Percentiles rank a stretch among this genome's conserved stretches.
phyloP scores from a whole-genome alignment of 2,329 filamentous ascomycete genomes.

The Metarhizium rileyi region DNA sequence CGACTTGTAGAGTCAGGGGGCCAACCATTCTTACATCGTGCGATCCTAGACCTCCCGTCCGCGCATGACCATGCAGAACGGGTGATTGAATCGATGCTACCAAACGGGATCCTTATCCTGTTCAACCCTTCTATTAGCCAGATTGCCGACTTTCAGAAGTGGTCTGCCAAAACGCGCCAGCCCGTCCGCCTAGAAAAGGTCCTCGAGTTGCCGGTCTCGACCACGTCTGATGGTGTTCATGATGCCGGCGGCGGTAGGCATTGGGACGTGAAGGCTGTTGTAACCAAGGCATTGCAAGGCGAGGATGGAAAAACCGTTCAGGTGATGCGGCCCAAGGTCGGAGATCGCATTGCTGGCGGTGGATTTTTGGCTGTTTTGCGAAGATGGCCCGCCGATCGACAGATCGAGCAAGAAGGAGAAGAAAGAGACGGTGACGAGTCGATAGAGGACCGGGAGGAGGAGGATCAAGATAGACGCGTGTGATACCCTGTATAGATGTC shows the following conservation, averaged over 20 bases:
- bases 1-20: slow-evolving; percentile 33
- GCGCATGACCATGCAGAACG: slow-evolving; percentile 38
- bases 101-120: slow-evolving; percentile 55
- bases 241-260: slow-evolving; percentile 42
- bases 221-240: slow-evolving; percentile 30
- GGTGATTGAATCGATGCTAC: slow-evolving; percentile 48
- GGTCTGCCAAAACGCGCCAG: slow-evolving; percentile 41
- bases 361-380: slow-evolving; percentile 31
- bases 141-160: slow-evolving; percentile 49
- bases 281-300: slow-evolving; percentile 15
- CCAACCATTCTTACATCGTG: slow-evolving; percentile 59
- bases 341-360: slow-evolving; percentile 28
- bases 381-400: slow-evolving; percentile 18
- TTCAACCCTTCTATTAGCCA: slow-evolving; percentile 75
- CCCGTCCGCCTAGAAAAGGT: slow-evolving; percentile 47
- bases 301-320: slow-evolving; percentile 19
- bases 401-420: slow-evolving; percentile 2
- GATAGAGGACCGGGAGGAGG: neutral
- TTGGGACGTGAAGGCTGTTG: slow-evolving; percentile 52
- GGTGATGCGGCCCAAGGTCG: slow-evolving; percentile 33
- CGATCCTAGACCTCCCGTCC: slow-evolving; percentile 63
- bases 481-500: neutral
- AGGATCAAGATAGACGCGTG: neutral
- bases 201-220: slow-evolving; percentile 43
- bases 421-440: neutral